phyloP scores from a whole-genome alignment of 768 basidiomycete genomes.

The Lyophyllum decastes region DNA sequence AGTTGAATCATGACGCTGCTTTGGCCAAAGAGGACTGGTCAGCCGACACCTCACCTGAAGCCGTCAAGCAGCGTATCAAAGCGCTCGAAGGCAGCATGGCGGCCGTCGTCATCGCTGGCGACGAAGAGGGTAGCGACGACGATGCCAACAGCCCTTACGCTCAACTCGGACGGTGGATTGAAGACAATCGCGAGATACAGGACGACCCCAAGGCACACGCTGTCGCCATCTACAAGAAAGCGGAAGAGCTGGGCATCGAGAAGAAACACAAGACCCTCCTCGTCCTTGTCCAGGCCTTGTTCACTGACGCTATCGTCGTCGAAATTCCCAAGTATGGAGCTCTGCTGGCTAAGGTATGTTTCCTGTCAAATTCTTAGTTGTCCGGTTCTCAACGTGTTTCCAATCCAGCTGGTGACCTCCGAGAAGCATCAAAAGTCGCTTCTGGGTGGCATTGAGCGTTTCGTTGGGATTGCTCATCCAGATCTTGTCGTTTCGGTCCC shows the following conservation, averaged over 20 bases:
- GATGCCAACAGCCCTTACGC: slow-evolving; percentile 85
- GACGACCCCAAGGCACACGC: slow-evolving; percentile 52
- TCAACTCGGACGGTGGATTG: slow-evolving; percentile 82
- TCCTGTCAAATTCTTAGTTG: not conserved
- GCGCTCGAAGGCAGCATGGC: slow-evolving; percentile 65
- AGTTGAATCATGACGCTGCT: slow-evolving; percentile 62
- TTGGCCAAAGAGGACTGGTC: slow-evolving; percentile 83
- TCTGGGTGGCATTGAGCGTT: slow-evolving; percentile 89
- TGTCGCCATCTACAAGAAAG: slow-evolving; percentile 82
- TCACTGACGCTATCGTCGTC: slow-evolving; percentile 67
- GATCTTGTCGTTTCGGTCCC: slow-evolving; percentile 74
- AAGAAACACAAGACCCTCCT: slow-evolving; percentile 92
- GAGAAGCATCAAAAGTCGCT: slow-evolving; percentile 97
- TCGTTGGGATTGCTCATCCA: slow-evolving; percentile 73
- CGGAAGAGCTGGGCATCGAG: slow-evolving; percentile 87
- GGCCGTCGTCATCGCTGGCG: slow-evolving; percentile 51
- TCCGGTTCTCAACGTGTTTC: slow-evolving; percentile 6
- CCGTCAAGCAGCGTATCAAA: slow-evolving; percentile 81
- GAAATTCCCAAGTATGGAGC: slow-evolving; percentile 69
- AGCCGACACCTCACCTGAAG: slow-evolving; percentile 88
- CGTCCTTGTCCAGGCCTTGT: slow-evolving; percentile 82
- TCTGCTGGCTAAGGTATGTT: slow-evolving; percentile 74
- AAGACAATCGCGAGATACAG: slow-evolving; percentile 60
- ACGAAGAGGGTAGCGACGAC: slow-evolving; percentile 90
- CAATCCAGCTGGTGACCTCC: slow-evolving; percentile 72